Conservation (phyloP, 139 green algal genomes). For the Cymbomonas tetramitiformis region DNA sequence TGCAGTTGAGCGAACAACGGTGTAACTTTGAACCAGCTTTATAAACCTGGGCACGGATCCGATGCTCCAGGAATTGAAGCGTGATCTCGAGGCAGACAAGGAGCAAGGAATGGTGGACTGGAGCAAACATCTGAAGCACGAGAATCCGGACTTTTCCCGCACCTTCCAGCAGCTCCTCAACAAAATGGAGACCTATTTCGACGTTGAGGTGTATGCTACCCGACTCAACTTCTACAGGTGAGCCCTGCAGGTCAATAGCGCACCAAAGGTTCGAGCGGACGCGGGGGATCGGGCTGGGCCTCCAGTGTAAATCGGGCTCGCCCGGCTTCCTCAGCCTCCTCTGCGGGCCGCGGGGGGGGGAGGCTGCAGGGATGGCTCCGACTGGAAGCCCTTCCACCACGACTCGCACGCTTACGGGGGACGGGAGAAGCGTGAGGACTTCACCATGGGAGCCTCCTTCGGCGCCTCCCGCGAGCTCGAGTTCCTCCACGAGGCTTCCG, state of each 20-base stretch:
- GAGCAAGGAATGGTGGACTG: constrained; percentile 13
- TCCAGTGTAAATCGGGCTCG: too few relatives aligned
- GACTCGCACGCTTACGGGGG: constrained; percentile 13
- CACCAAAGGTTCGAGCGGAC: too few relatives aligned
- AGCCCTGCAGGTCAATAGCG: too few relatives aligned
- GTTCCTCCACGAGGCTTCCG: constrained; percentile 14
- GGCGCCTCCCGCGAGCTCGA: constrained; percentile 4
- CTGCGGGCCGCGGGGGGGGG: too few relatives aligned
- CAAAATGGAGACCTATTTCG: constrained; percentile 15
- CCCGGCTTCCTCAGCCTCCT: too few relatives aligned
- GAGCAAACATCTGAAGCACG: constrained; percentile 17
- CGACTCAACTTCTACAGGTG: constrained; percentile 19
- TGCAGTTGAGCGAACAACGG: too few relatives aligned
- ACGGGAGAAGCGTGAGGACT: constrained; percentile 6
- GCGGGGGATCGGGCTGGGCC: too few relatives aligned
- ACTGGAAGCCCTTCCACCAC: constrained; percentile 25
- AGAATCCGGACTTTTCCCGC: constrained; percentile 6
- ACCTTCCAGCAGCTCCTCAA: constrained; percentile 10
- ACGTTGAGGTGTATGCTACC: constrained; percentile 21
- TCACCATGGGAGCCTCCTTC: constrained; percentile 22
- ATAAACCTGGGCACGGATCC: too few relatives aligned
- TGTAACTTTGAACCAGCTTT: too few relatives aligned
- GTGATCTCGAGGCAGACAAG: constrained; percentile 4
- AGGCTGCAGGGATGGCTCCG: constrained; percentile 18
- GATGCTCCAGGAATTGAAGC: neutral